Base-by-base conservation (phyloP, 441 rosid species). In the Adansonia rubrostipa region DNA sequence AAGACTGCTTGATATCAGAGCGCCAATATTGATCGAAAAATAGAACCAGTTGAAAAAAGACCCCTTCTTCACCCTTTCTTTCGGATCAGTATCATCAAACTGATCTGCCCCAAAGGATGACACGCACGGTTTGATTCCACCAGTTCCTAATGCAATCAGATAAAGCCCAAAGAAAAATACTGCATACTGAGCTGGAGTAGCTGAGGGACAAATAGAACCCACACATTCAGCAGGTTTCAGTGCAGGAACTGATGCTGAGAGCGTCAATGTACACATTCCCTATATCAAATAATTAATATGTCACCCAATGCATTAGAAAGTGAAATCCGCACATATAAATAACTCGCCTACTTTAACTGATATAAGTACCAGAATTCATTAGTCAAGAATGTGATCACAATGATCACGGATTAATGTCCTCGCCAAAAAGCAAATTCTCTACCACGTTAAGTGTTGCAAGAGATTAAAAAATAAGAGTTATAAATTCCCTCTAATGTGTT, bases 71-170 rank as follows among this genome's bases (percentile, higher is more conserved):
- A 83, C 86, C 77, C 97, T 87, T 85, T 94, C 99, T 7, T 74
- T 85, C 0, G 94, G 61, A 85, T 92, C 96, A 0, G 90, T 90
- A 80, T 91, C 96, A 81, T 95, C 97, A 82, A 95, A 93, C 84
- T 95, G 98, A 67, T 93, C 98, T 0, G 95, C 97, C 71, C 96
- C 96, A 80, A 93, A 93, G 51, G 97, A 86, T 0, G 94, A 93
- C 53, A 91, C 99, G 36, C 99, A 93, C 0, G 96, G 99, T 80
- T 95, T 93, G 90, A 95, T 95, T 17, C 99, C 98, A 78, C 99
- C 97, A 9, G 97, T 90, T 54, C 93, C 97, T 0, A 94, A 84
- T 0, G 95, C 97, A 77, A 92, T 91, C 79, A 95, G 87, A 88
- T 93, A 95, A 54, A 94, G 94, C 77, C 98, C 97, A 13, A 84